Conservation (phyloP, 768 basidiomycete genomes). For the Crepidotus variabilis region DNA sequence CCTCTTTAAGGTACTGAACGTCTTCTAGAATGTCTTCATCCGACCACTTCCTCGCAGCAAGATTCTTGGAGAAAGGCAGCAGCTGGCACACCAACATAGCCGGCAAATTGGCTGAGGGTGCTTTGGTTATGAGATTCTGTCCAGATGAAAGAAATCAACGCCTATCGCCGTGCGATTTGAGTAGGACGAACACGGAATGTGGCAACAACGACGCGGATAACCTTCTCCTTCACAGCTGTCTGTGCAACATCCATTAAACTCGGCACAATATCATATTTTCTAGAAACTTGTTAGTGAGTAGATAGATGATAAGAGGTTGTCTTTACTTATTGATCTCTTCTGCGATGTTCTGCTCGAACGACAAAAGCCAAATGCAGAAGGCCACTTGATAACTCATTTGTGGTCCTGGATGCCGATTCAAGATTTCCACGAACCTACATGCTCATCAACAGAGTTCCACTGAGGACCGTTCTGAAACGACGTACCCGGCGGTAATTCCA, state of each 20-base stretch:
- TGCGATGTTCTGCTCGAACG: conserved; percentile 85
- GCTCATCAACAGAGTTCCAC: not conserved
- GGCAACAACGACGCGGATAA: conserved; percentile 88
- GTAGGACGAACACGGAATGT: conserved; percentile 70
- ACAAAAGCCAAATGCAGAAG: conserved; percentile 91
- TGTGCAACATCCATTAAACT: conserved; percentile 82
- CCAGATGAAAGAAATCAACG: not conserved
- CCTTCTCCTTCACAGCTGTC: conserved; percentile 93
- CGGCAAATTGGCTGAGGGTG: conserved; percentile 84
- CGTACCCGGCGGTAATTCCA: conserved; percentile 65
- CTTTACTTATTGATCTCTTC: conserved; percentile 83
- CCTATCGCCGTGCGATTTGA: not conserved
- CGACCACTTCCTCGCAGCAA: conserved; percentile 82
- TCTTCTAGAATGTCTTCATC: conserved; percentile 96
- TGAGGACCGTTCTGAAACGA: not conserved
- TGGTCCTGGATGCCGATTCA: conserved; percentile 77
- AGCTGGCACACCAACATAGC: conserved; percentile 89
- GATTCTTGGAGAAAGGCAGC: conserved; percentile 82
- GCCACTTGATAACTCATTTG: conserved; percentile 96
- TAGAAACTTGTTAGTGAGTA: conserved; percentile 24
- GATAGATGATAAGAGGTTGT: not conserved
- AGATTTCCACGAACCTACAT: conserved; percentile 73
- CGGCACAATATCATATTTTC: conserved; percentile 88
- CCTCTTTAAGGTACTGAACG: conserved; percentile 80
- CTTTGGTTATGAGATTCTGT: conserved; percentile 87